phyloP scores from a whole-genome alignment of 1,284 basidiomycete genomes.

The Sporisorium scitamineum region DNA sequence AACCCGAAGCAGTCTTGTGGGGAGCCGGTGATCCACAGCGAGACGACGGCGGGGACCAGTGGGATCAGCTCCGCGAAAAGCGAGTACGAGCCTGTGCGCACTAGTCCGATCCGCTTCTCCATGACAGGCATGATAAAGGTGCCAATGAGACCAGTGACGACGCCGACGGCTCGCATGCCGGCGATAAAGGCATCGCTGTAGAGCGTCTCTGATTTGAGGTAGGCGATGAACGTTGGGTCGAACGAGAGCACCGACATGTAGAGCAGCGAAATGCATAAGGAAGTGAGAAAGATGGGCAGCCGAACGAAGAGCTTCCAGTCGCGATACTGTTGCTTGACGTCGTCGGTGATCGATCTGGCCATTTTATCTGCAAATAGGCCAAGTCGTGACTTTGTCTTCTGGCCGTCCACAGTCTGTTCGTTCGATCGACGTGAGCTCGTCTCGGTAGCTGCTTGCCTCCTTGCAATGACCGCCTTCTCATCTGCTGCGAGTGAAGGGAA shows the following conservation, averaged over 20 bases:
- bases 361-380: background rate
- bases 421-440: background rate
- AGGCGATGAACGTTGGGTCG: slow-evolving; percentile 60
- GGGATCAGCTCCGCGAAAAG: slow-evolving; percentile 50
- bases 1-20: slow-evolving; percentile 33
- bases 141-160: slow-evolving; percentile 72
- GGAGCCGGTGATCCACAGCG: slow-evolving; percentile 50
- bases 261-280: slow-evolving; percentile 73
- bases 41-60: slow-evolving; percentile 41
- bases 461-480: slow-evolving; percentile 23
- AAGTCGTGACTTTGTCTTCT: background rate
- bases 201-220: slow-evolving; percentile 61
- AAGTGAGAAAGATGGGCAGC: slow-evolving; percentile 71
- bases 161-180: slow-evolving; percentile 73
- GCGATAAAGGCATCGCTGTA: slow-evolving; percentile 73
- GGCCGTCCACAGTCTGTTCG: background rate
- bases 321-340: slow-evolving; percentile 32
- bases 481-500: slow-evolving; percentile 48
- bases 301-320: slow-evolving; percentile 73
- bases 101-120: slow-evolving; percentile 71
- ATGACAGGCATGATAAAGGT: slow-evolving; percentile 72
- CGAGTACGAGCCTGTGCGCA: slow-evolving; percentile 71
- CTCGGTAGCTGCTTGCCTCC: slow-evolving; percentile 9
- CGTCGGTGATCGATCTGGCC: slow-evolving; percentile 6
- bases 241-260: slow-evolving; percentile 73